Percentiles rank a stretch among this genome's conserved stretches.
These are phyloP conservation scores for Calophaca sinica DNA, from an alignment of 306 rosid genomes.

Conservation along the genomic window DNA sequence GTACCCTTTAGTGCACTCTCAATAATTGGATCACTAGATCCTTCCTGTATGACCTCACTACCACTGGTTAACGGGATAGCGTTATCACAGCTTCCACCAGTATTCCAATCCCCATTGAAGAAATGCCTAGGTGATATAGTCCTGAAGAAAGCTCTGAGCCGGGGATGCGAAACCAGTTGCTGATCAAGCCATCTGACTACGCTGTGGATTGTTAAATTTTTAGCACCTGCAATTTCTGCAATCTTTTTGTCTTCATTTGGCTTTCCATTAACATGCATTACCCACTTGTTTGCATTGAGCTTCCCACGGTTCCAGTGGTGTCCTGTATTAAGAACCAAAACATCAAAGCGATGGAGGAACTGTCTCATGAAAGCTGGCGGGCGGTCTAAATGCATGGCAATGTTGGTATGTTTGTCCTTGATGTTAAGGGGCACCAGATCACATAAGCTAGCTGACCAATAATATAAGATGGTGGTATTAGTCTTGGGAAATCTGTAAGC, in stretches of 20 bases:
- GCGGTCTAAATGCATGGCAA: constrained; percentile 94
- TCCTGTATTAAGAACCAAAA: constrained; percentile 91
- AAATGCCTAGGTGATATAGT: constrained; percentile 92
- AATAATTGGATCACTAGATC: constrained; percentile 64
- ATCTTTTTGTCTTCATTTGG: constrained; percentile 62
- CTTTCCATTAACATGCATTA: constrained; percentile 78
- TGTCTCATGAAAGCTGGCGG: constrained; percentile 82
- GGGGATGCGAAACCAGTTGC: constrained; percentile 68
- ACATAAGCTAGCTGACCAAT: constrained; percentile 92
- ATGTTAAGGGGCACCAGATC: constrained; percentile 74
- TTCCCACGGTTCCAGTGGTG: constrained; percentile 97
- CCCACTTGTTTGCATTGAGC: constrained; percentile 78
- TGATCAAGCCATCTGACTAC: constrained; percentile 77
- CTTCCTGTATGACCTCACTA: constrained; percentile 66
- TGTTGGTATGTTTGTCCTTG: constrained; percentile 54
- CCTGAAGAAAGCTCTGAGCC: constrained; percentile 83
- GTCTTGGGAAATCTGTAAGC: constrained; percentile 84
- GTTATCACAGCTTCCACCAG: constrained; percentile 86
- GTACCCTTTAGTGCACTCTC: constrained; percentile 86
- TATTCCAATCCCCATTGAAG: constrained; percentile 92
- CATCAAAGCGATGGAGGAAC: constrained; percentile 69
- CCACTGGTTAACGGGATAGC: constrained; percentile 70
- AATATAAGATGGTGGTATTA: constrained; percentile 84
- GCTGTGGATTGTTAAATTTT: constrained; percentile 75
- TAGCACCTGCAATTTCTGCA: constrained; percentile 66